These are phyloP conservation scores for Phalaenopsis hybrid DNA, from an alignment of 116 monocot species.

Conservation along the genomic window DNA sequence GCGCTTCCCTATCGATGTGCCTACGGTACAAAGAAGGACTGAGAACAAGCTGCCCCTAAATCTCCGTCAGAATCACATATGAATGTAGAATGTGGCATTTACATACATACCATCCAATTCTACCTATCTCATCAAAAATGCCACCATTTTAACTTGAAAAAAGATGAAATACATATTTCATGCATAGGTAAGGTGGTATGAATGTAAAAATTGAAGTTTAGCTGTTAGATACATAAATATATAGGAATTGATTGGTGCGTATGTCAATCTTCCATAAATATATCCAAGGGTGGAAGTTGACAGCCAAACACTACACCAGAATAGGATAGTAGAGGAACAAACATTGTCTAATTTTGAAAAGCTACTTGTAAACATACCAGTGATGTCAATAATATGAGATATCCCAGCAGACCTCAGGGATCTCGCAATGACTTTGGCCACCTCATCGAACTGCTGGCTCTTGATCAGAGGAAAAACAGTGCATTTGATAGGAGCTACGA, in stretches of 20 bases:
- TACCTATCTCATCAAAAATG: not conserved
- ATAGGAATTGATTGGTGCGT: no score
- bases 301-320: no score
- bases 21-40: constrained; percentile 23
- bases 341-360: not conserved
- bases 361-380: constrained; percentile 49
- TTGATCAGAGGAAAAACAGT: constrained; percentile 93
- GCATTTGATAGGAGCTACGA: constrained; percentile 88
- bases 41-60: no score
- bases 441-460: constrained; percentile 62
- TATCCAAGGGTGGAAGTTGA: no score
- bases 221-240: no score
- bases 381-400: constrained; percentile 85
- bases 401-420: constrained; percentile 68
- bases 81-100: no score
- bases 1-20: constrained; percentile 86
- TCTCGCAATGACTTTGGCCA: constrained; percentile 67
- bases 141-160: not conserved
- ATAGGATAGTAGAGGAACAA: not conserved
- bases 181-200: no score
- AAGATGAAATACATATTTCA: no score
- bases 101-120: no score
- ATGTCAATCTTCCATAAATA: no score
- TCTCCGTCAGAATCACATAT: no score
- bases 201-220: no score